Evolutionary conservation across 1,139 yeast genomes (phyloP).

Genomic region (Arxiozyma telluris): DNA sequence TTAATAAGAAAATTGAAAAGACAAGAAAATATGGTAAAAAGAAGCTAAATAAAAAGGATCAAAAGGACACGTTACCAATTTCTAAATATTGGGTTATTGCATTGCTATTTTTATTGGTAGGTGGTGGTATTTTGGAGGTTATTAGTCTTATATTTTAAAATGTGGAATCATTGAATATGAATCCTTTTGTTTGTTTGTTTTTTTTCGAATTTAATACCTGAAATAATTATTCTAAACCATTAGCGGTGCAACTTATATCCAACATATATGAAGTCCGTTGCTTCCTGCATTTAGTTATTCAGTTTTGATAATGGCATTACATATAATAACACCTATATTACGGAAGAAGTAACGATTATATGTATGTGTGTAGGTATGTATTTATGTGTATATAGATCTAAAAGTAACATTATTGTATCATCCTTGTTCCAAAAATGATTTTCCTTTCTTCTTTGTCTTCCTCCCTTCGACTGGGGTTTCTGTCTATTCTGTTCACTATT

Average conservation of each 20-base stretch:
- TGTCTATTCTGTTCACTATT: background rate
- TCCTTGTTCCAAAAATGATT: background rate
- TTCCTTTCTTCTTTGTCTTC: background rate
- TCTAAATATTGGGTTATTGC: conserved; percentile 35
- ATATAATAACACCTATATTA: too few relatives aligned
- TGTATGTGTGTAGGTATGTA: background rate
- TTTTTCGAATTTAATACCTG: background rate
- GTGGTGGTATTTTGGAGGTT: conserved; percentile 75
- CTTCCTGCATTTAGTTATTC: background rate
- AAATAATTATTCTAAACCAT: background rate
- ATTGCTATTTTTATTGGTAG: conserved; percentile 63
- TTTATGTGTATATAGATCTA: background rate
- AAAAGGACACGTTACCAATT: conserved; percentile 50
- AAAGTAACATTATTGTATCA: background rate
- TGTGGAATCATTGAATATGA: background rate
- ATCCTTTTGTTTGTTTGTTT: background rate
- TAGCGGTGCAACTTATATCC: background rate
- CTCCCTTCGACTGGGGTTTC: background rate
- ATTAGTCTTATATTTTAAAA: conserved; percentile 42
- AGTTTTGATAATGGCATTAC: too few relatives aligned
- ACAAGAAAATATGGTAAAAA: conserved; percentile 59
- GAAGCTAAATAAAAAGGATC: conserved; percentile 33
- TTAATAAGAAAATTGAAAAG: conserved; percentile 61
- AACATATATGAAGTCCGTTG: background rate
- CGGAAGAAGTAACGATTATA: background rate